Evolutionary conservation across 805 yeast genomes (phyloP).

Genomic region (Ogataea methanolica): DNA sequence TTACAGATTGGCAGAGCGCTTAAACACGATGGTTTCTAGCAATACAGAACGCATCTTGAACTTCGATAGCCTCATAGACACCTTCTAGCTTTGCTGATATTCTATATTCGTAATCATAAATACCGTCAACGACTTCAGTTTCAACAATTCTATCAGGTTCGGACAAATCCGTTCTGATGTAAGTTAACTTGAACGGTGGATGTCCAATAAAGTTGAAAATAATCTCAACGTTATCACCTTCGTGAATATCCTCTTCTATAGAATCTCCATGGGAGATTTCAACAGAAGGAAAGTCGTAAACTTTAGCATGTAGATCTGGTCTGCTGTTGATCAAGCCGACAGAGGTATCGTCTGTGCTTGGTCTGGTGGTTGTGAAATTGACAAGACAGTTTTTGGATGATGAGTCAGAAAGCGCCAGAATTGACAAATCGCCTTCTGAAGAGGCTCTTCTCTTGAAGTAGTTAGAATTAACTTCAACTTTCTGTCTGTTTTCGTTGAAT

Average conservation of each 20-base stretch:
- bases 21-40: constrained; percentile 30
- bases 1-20: background rate
- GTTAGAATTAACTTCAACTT: constrained; percentile 40
- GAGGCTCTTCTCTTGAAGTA: constrained; percentile 67
- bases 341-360: constrained; percentile 15
- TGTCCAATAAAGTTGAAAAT: constrained; percentile 77
- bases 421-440: constrained; percentile 68
- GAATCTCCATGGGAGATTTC: constrained; percentile 77
- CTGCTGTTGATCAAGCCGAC: constrained; percentile 8
- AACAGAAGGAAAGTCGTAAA: constrained; percentile 63
- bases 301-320: constrained; percentile 27
- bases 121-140: constrained; percentile 60
- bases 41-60: constrained; percentile 78
- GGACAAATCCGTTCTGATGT: constrained; percentile 55
- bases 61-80: constrained; percentile 85
- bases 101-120: constrained; percentile 62
- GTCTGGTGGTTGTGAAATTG: constrained; percentile 37
- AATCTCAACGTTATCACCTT: constrained; percentile 91
- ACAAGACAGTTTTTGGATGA: constrained; percentile 68
- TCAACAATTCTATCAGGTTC: constrained; percentile 39
- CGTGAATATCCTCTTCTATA: constrained; percentile 77
- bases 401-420: constrained; percentile 69
- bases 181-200: constrained; percentile 87
- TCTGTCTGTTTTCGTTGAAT: constrained; percentile 59
- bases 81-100: constrained; percentile 85